Percentiles rank a stretch among this genome's conserved stretches.
phyloP scores from a whole-genome alignment of 352 stramenopile genomes.

The Thalassiosira allenii region DNA sequence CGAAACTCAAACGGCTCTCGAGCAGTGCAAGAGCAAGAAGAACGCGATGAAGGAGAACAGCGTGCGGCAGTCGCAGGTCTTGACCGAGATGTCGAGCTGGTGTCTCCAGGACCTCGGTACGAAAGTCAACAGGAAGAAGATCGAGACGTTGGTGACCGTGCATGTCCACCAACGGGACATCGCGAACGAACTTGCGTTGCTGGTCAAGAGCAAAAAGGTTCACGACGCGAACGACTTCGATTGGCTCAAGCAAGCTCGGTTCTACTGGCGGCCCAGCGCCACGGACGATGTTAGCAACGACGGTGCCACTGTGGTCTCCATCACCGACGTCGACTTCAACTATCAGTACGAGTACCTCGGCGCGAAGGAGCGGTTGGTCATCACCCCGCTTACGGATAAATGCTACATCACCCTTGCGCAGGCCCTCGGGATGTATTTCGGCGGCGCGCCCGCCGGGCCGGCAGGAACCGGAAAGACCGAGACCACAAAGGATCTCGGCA shows the following conservation, averaged over 20 bases:
- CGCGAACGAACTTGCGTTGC: slow-evolving; percentile 91
- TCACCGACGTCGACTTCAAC: slow-evolving; percentile 98
- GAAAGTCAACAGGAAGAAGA: slow-evolving; percentile 97
- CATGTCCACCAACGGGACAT: slow-evolving; percentile 98
- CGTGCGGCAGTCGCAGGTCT: slow-evolving; percentile 91
- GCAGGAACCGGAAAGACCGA: slow-evolving; percentile 97
- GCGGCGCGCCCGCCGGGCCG: slow-evolving; percentile 93
- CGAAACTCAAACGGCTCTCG: slow-evolving; percentile 94
- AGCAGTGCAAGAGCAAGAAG: slow-evolving; percentile 95
- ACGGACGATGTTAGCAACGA: slow-evolving; percentile 94
- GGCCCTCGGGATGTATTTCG: slow-evolving; percentile 98
- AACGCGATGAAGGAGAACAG: slow-evolving; percentile 98
- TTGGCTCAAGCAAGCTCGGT: slow-evolving; percentile 99
- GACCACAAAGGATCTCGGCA: slow-evolving; percentile 96
- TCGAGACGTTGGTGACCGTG: slow-evolving; percentile 98
- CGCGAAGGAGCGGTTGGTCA: slow-evolving; percentile 96
- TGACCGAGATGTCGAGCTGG: slow-evolving; percentile 95
- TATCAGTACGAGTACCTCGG: slow-evolving; percentile 99
- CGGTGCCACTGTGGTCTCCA: slow-evolving; percentile 95
- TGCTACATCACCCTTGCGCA: slow-evolving; percentile 98
- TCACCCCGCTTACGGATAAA: slow-evolving; percentile 96
- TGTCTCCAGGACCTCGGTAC: slow-evolving; percentile 95
- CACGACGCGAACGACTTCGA: slow-evolving; percentile 98
- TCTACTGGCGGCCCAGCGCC: slow-evolving; percentile 96
- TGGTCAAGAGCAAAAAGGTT: slow-evolving; percentile 97